Conservation (phyloP, 1,284 basidiomycete genomes). For the Malassezia yamatoensis region DNA sequence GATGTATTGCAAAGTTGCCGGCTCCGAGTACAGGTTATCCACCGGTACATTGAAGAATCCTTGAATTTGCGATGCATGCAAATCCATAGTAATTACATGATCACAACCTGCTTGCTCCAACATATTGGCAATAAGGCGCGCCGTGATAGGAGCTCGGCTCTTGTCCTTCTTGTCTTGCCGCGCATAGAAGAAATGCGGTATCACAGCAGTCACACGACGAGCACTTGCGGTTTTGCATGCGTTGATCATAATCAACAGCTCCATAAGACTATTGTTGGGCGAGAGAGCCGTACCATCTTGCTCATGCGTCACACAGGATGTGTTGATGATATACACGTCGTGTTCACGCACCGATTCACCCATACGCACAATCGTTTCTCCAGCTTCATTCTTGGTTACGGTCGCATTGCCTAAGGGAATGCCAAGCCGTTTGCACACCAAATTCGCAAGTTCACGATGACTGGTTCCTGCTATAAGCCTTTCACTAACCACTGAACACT, state of each 20-base stretch:
- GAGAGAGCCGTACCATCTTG: slow-evolving; percentile 28
- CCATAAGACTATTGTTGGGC: slow-evolving; percentile 68
- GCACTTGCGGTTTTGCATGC: slow-evolving; percentile 82
- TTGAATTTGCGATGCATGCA: slow-evolving; percentile 52
- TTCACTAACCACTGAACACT: slow-evolving; percentile 21
- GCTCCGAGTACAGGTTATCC: slow-evolving; percentile 94
- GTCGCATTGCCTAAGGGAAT: slow-evolving; percentile 53
- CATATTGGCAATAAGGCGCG: slow-evolving; percentile 98
- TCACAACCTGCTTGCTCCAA: slow-evolving; percentile 92
- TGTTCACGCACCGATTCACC: slow-evolving; percentile 91
- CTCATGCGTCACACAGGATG: slow-evolving; percentile 61
- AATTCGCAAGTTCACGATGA: slow-evolving; percentile 87
- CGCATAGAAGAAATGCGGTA: slow-evolving; percentile 48
- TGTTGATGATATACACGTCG: slow-evolving; percentile 99
- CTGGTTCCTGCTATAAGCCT: slow-evolving; percentile 39
- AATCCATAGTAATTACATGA: slow-evolving; percentile 66
- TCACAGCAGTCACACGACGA: slow-evolving; percentile 85
- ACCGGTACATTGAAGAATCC: slow-evolving; percentile 99
- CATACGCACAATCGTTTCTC: slow-evolving; percentile 84
- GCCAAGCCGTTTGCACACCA: slow-evolving; percentile 71
- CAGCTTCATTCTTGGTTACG: slow-evolving; percentile 76
- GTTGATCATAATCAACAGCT: slow-evolving; percentile 98
- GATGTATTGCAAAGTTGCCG: slow-evolving; percentile 89
- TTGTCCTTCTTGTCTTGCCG: slow-evolving; percentile 97
- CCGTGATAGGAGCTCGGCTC: slow-evolving; percentile 93